Evolutionary conservation across 257 asterid genomes (phyloP), one percentile per base, ranked within the genome.

Genomic region (Gentiana straminea): DNA sequence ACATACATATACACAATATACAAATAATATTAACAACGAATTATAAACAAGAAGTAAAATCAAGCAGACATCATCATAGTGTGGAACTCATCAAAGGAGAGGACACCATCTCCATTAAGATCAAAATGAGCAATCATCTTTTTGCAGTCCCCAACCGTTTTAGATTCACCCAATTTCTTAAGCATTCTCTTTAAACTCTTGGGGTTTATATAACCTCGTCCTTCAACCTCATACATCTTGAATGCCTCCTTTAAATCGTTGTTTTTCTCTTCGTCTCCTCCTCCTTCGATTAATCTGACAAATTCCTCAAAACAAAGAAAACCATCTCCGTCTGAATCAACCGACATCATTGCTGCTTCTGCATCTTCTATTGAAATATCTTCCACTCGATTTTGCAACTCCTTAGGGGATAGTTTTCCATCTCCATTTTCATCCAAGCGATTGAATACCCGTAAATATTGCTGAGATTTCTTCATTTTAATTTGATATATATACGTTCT

Each of bases 161-260:
- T 78, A 5, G 77, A 57, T 62, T 80, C 78, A 8, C 96, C 96
- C 72, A 87, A 55, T 51, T 63, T 73, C 0, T 66, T 58, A 1
- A 87, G 77, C 94, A 77, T 84, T 56, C 60, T 80, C 67, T 64
- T 80, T 79, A 87, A 72, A 37, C 94, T 84, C 65, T 57, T 57
- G 0, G 95, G 77, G 33, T 86, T 62, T 3, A 87, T 87, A 57
- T 70, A 77, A 9, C 77, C 84, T 59, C 75, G 51, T 2, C 79
- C 91, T 51, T 72, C 76, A 74, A 60, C 41, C 49, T 70, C 94
- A 51, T 86, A 86, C 86, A 81, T 67, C 50, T 63, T 64, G 63
- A 86, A 86, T 44, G 91, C 90, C 55, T 67, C 84, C 61, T 46
- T 64, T 52, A 83, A 32, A 44, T 84, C 91, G 1, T 52, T 55